These are phyloP conservation scores for Polysphondylium violaceum DNA, from an alignment of 78 protist species.

Conservation along the genomic window DNA sequence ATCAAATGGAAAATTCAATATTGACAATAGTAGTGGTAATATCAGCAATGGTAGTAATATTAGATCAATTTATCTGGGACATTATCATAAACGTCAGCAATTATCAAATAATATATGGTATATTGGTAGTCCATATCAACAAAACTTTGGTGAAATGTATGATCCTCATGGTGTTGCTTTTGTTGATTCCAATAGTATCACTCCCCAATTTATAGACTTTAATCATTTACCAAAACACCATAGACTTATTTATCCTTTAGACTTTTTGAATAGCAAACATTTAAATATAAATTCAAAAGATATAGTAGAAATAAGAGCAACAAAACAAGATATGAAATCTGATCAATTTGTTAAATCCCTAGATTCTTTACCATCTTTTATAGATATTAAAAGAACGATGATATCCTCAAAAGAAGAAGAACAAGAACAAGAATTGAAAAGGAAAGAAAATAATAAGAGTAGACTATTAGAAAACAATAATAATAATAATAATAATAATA, in stretches of 20 bases:
- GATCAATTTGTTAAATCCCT: slow-evolving; percentile 20
- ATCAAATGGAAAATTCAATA: slow-evolving; percentile 46
- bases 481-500: not conserved
- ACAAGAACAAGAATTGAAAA: not conserved
- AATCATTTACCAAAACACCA: slow-evolving; percentile 45
- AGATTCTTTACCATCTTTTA: slow-evolving; percentile 8
- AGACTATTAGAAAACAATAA: not conserved
- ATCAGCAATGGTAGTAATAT: not conserved
- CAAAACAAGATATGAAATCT: slow-evolving; percentile 31
- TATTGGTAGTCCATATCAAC: slow-evolving; percentile 79
- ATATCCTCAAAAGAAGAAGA: not conserved
- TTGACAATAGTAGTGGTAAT: not conserved
- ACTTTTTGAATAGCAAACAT: not conserved
- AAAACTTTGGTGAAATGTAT: slow-evolving; percentile 74
- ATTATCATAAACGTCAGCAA: slow-evolving; percentile 62
- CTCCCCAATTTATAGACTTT: slow-evolving; percentile 46
- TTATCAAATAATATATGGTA: slow-evolving; percentile 49
- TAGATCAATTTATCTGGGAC: slow-evolving; percentile 54
- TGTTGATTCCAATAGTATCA: slow-evolving; percentile 4
- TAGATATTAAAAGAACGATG: slow-evolving; percentile 50
- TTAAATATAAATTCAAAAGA: slow-evolving; percentile 6
- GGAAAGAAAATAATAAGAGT: not conserved
- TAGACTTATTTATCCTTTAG: slow-evolving; percentile 32
- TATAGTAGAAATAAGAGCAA: slow-evolving; percentile 43
- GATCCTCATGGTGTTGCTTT: slow-evolving; percentile 78